Percentiles rank a stretch among this genome's conserved stretches.
Conservation (phyloP, 1,139 yeast species). For the Debaryomyces sp. region DNA sequence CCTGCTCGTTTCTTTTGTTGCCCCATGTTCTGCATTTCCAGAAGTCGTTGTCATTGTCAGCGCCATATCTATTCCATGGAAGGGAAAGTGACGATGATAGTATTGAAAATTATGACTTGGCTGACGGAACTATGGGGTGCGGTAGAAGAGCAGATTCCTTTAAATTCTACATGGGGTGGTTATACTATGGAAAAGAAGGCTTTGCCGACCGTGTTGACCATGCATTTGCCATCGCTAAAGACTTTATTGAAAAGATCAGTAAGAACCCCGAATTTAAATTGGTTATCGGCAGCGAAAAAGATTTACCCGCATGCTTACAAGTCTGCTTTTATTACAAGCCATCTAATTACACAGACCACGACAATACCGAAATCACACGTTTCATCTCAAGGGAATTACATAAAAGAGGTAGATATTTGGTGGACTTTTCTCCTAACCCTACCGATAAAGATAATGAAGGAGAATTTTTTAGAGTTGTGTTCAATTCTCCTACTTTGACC, state of each 20-base stretch:
- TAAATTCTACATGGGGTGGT: conserved; percentile 80
- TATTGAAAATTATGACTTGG: conserved; percentile 71
- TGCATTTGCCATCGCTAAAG: conserved; percentile 64
- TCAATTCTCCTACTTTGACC: conserved; percentile 69
- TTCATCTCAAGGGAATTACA: conserved; percentile 66
- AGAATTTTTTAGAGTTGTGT: conserved; percentile 84
- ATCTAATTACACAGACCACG: conserved; percentile 27
- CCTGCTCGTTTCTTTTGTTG: conserved; percentile 77
- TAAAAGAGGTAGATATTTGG: conserved; percentile 62
- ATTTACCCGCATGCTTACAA: conserved; percentile 77
- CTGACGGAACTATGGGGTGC: conserved; percentile 93
- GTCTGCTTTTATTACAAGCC: conserved; percentile 80
- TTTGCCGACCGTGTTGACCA: conserved; percentile 67
- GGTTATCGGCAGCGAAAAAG: conserved; percentile 43
- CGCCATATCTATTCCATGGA: conserved; percentile 82
- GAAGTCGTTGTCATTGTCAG: conserved; percentile 72
- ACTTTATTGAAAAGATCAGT: conserved; percentile 53
- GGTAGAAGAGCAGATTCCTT: conserved; percentile 85
- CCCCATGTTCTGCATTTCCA: conserved; percentile 71
- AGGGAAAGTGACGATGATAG: conserved; percentile 42
- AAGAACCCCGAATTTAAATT: conserved; percentile 48
- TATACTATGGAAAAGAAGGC: conserved; percentile 69
- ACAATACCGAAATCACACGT: conserved; percentile 63
- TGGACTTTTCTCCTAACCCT: conserved; percentile 82
- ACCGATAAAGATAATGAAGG: conserved; percentile 55